phyloP scores from a whole-genome alignment of 2,329 filamentous ascomycete genomes.

The Plectosphaerella sp. region DNA sequence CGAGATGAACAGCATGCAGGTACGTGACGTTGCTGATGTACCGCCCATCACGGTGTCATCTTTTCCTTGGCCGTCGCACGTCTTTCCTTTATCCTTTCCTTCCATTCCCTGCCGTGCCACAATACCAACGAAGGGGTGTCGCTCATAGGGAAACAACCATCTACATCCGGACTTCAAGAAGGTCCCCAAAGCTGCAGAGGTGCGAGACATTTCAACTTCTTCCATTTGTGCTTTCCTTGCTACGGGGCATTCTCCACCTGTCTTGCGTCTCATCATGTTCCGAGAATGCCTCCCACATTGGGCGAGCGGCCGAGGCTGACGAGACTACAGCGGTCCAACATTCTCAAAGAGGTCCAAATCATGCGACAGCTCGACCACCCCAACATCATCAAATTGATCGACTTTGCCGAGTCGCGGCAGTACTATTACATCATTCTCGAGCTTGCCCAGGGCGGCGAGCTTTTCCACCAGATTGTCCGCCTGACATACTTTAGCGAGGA shows the following conservation, averaged over 20 bases:
- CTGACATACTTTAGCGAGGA: conserved; percentile 98
- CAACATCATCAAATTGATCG: conserved; percentile 89
- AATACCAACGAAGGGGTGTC: conserved; percentile 48
- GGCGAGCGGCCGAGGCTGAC: neutral
- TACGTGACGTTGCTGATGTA: conserved; percentile 49
- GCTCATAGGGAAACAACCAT: conserved; percentile 77
- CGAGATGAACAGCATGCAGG: conserved; percentile 98
- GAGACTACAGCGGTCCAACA: conserved; percentile 75
- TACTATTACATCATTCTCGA: conserved; percentile 98
- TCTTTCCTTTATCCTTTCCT: conserved; percentile 18
- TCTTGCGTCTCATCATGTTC: conserved; percentile 16
- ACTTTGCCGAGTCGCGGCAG: conserved; percentile 88
- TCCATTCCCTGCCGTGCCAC: conserved; percentile 12
- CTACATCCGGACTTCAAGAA: conserved; percentile 96
- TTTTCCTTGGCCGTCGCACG: conserved; percentile 12
- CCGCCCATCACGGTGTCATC: neutral
- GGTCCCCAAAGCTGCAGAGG: conserved; percentile 93
- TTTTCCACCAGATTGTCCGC: conserved; percentile 97
- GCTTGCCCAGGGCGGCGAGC: conserved; percentile 87
- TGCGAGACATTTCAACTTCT: conserved; percentile 56
- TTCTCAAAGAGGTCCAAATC: conserved; percentile 97
- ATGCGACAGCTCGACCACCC: conserved; percentile 97
- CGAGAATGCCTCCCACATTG: conserved; percentile 9
- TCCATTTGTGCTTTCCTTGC: conserved; percentile 23
- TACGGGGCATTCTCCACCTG: conserved; percentile 19